Evolutionary conservation across 1,139 yeast genomes (phyloP).

Genomic region (Sugiyamaella paludigena): DNA sequence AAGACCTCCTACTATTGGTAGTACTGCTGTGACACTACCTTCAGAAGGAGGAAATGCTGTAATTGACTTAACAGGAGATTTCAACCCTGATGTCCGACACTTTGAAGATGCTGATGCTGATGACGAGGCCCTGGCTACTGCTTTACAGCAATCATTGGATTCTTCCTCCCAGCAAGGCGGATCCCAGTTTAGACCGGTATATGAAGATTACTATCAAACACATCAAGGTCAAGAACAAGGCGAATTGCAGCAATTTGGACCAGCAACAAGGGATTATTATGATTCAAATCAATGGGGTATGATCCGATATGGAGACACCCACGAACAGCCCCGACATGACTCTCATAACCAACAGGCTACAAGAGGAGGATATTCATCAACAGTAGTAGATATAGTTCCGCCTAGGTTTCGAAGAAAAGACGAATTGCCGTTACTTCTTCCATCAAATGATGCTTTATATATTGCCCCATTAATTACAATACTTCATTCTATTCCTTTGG

Average conservation of each 20-base stretch:
- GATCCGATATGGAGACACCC: constrained; percentile 20
- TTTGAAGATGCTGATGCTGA: constrained; percentile 7
- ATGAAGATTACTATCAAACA: constrained; percentile 18
- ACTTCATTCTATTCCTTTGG: constrained; percentile 44
- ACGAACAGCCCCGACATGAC: no score
- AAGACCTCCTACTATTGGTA: neutral
- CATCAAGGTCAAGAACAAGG: constrained; percentile 20
- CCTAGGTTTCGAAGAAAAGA: constrained; percentile 1
- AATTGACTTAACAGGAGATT: neutral
- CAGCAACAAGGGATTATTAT: constrained; percentile 30
- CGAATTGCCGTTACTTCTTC: constrained; percentile 38
- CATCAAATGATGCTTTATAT: constrained; percentile 38
- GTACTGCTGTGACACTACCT: neutral
- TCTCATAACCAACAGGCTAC: no score
- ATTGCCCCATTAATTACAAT: constrained; percentile 45
- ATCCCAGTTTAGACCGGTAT: constrained; percentile 10
- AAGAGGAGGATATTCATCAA: no score
- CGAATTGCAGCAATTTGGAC: constrained; percentile 25
- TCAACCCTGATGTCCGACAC: constrained; percentile 1
- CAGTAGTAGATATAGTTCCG: neutral
- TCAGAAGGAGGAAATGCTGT: neutral
- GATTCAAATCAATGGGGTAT: constrained; percentile 32
- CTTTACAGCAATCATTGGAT: constrained; percentile 18
- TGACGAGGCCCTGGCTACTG: constrained; percentile 20
- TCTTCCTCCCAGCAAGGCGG: constrained; percentile 18